Evolutionary conservation across 148 eudicot genomes (phyloP).

Genomic region (Pharnaceum exiguum): DNA sequence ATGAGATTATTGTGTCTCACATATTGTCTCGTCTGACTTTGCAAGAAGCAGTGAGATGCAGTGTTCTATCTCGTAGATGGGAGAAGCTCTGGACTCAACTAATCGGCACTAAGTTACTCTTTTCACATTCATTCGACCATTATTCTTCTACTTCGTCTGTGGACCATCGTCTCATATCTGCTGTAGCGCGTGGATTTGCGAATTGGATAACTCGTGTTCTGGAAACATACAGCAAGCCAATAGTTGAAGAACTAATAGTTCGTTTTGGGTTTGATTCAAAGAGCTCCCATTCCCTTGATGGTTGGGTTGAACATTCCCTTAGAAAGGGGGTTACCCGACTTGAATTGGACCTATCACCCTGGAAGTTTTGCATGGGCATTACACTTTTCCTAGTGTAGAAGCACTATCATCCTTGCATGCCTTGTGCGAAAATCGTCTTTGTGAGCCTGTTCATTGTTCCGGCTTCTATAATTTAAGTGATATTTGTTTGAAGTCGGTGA

Average conservation of each 20-base stretch:
- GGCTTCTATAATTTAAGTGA: background rate
- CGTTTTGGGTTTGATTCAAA: conserved; percentile 4
- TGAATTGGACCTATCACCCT: background rate
- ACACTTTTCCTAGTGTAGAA: background rate
- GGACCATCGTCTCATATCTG: too few species aligned
- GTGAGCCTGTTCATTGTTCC: background rate
- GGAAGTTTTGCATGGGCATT: background rate
- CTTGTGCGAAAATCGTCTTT: background rate
- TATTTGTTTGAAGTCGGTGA: background rate
- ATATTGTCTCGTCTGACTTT: background rate
- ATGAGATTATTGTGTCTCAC: background rate
- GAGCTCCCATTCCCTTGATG: background rate
- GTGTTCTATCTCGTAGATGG: conserved; percentile 2
- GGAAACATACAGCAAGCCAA: background rate
- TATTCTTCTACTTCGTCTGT: too few species aligned
- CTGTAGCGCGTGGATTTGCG: background rate
- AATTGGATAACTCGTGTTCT: background rate
- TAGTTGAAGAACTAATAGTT: conserved; percentile 5
- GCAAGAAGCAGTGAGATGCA: conserved; percentile 1
- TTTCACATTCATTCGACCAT: too few species aligned
- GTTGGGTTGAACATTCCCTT: conserved; percentile 4
- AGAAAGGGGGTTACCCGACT: conserved; percentile 9
- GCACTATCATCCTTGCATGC: background rate
- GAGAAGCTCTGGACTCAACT: background rate
- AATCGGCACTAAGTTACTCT: conserved; percentile 5